phyloP scores from a whole-genome alignment of 495 filamentous ascomycete species.

The Lasiosphaeria miniovina region DNA sequence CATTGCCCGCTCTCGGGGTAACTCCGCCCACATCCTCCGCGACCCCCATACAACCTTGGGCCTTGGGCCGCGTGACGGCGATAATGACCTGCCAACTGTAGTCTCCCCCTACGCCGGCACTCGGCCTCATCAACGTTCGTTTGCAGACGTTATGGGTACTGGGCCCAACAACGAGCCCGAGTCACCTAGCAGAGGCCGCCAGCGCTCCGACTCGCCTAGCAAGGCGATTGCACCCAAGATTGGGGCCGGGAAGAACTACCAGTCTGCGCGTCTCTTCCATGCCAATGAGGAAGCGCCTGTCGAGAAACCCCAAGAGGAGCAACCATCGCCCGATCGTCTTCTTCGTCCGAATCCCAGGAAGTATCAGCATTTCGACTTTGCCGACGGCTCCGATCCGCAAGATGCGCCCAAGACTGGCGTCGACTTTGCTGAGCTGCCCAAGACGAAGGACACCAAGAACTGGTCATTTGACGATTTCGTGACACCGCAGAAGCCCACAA shows the following conservation, averaged over 20 bases:
- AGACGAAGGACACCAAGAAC: conserved; percentile 62
- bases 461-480: conserved; percentile 87
- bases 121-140: conserved; percentile 46
- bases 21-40: conserved; percentile 50
- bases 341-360: conserved; percentile 66
- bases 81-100: conserved; percentile 42
- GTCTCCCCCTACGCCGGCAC: conserved; percentile 52
- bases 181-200: conserved; percentile 49
- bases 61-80: conserved; percentile 58
- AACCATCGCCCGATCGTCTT: conserved; percentile 40
- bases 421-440: conserved; percentile 36
- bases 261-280: conserved; percentile 67
- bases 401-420: conserved; percentile 30
- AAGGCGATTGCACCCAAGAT: conserved; percentile 58
- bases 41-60: conserved; percentile 76
- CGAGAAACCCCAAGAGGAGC: conserved; percentile 33
- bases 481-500: conserved; percentile 68
- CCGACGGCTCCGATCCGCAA: conserved; percentile 53
- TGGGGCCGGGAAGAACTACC: conserved; percentile 68
- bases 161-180: conserved; percentile 37
- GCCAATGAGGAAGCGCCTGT: conserved; percentile 48
- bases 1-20: conserved; percentile 39
- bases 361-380: conserved; percentile 86
- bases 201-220: conserved; percentile 40
- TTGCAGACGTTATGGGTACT: conserved; percentile 51